These are phyloP conservation scores for Zasmidium cellare DNA, from an alignment of 2,329 filamentous ascomycete species.

Conservation along the genomic window DNA sequence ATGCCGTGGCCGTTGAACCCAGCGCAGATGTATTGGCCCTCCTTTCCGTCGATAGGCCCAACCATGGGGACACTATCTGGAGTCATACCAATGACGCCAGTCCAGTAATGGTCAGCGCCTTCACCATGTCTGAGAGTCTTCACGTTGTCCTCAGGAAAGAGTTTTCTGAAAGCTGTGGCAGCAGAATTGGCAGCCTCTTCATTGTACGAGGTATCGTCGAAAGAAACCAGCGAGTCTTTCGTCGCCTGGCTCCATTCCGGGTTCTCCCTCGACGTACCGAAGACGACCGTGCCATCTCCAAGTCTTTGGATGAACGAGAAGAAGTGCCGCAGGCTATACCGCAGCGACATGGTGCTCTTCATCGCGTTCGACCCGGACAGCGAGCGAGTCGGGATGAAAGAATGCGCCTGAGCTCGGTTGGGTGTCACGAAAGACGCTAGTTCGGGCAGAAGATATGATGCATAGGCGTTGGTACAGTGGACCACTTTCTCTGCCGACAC, in stretches of 20 bases:
- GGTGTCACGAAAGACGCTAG: slow-evolving; percentile 41
- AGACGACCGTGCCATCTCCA: slow-evolving; percentile 45
- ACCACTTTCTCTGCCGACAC: slow-evolving; percentile 34
- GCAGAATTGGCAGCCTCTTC: slow-evolving; percentile 44
- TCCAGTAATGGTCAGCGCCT: slow-evolving; percentile 49
- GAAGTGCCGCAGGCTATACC: slow-evolving; percentile 50
- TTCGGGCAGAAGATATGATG: slow-evolving; percentile 40
- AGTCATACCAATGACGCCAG: slow-evolving; percentile 51
- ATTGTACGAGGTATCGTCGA: slow-evolving; percentile 43
- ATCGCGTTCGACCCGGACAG: slow-evolving; percentile 39
- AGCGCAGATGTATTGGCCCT: slow-evolving; percentile 52
- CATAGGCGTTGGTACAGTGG: slow-evolving; percentile 45
- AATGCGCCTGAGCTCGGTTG: slow-evolving; percentile 48
- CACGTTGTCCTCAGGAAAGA: slow-evolving; percentile 35
- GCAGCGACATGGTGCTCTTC: slow-evolving; percentile 46
- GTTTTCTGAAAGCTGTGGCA: slow-evolving; percentile 34
- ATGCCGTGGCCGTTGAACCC: slow-evolving; percentile 54
- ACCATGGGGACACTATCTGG: slow-evolving; percentile 48
- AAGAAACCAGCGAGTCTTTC: slow-evolving; percentile 31
- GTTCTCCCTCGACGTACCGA: slow-evolving; percentile 46
- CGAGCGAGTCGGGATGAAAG: slow-evolving; percentile 42
- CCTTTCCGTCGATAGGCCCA: slow-evolving; percentile 41
- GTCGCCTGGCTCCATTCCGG: slow-evolving; percentile 32
- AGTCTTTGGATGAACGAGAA: slow-evolving; percentile 52
- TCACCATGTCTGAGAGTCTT: slow-evolving; percentile 39